Evolutionary conservation across 768 basidiomycete genomes (phyloP).

Genomic region (Auriscalpium orientale): DNA sequence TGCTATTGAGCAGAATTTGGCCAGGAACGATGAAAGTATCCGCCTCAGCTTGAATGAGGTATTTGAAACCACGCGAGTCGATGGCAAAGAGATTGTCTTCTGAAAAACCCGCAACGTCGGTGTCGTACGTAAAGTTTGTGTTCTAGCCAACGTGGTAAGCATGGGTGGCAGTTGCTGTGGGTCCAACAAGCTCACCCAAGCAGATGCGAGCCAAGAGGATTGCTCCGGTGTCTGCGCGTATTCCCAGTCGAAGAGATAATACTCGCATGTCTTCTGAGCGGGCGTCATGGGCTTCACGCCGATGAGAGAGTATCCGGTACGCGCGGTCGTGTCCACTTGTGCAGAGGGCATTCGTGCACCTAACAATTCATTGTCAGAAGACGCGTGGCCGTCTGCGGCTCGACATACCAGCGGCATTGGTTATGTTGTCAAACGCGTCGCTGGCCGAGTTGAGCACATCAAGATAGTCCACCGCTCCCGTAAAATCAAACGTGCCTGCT

Average conservation of each 20-base stretch:
- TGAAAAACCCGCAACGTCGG: slow-evolving; percentile 49
- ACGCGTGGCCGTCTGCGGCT: not conserved
- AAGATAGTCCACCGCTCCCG: slow-evolving; percentile 38
- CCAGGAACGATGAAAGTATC: slow-evolving; percentile 36
- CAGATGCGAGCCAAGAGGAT: slow-evolving; percentile 46
- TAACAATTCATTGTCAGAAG: slow-evolving; percentile 14
- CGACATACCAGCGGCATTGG: slow-evolving; percentile 31
- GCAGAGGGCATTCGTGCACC: slow-evolving; percentile 29
- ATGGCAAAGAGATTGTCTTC: slow-evolving; percentile 42
- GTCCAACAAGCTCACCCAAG: slow-evolving; percentile 34
- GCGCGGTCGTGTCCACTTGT: slow-evolving; percentile 41
- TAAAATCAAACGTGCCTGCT: slow-evolving; percentile 42
- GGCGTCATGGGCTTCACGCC: slow-evolving; percentile 36
- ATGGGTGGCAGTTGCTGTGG: not conserved
- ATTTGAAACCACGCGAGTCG: slow-evolving; percentile 56
- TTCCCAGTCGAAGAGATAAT: slow-evolving; percentile 43
- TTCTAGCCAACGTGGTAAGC: slow-evolving; percentile 26
- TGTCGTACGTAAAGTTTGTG: slow-evolving; percentile 52
- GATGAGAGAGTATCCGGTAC: slow-evolving; percentile 41
- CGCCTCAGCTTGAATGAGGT: slow-evolving; percentile 49
- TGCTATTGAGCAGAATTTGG: slow-evolving; percentile 43
- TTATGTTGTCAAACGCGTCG: slow-evolving; percentile 32
- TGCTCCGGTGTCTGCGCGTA: slow-evolving; percentile 52
- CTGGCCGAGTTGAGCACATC: slow-evolving; percentile 34
- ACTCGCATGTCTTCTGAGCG: slow-evolving; percentile 48